A percentile compares a stretch with the other conserved stretches of the same genome.
These are phyloP conservation scores for Aspergillus sp. DNA, from an alignment of 2,329 filamentous ascomycete species.

Conservation along the genomic window DNA sequence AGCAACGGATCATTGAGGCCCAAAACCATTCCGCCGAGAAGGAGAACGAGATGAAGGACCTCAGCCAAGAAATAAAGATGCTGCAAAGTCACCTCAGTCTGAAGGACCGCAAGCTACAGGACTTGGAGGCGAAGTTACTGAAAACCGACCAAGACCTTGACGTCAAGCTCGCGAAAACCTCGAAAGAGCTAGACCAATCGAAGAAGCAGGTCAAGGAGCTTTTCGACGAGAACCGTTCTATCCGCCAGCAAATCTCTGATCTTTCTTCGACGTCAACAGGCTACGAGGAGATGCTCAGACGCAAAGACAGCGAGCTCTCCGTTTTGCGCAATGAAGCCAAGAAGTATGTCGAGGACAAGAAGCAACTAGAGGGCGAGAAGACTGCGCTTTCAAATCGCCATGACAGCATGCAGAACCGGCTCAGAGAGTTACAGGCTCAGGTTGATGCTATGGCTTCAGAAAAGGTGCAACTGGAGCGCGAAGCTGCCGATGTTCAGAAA, in stretches of 20 bases:
- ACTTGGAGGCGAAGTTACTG: constrained; percentile 81
- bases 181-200: constrained; percentile 76
- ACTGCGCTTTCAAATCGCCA: constrained; percentile 73
- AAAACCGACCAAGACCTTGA: constrained; percentile 88
- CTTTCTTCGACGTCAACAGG: constrained; percentile 90
- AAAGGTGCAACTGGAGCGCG: constrained; percentile 81
- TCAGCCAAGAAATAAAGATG: constrained; percentile 86
- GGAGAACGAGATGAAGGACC: constrained; percentile 73
- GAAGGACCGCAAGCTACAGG: constrained; percentile 87
- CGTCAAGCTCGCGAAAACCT: constrained; percentile 75
- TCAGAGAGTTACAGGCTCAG: constrained; percentile 86
- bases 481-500: constrained; percentile 84
- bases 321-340: constrained; percentile 84
- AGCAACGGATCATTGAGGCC: constrained; percentile 71
- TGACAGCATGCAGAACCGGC: constrained; percentile 73
- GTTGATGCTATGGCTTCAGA: constrained; percentile 84
- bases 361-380: constrained; percentile 78
- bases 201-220: constrained; percentile 78
- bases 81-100: constrained; percentile 85
- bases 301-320: constrained; percentile 90
- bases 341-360: constrained; percentile 79
- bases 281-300: constrained; percentile 90
- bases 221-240: constrained; percentile 76
- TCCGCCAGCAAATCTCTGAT: constrained; percentile 83
- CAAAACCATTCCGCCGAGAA: constrained; percentile 72